A percentile compares a stretch with the other conserved stretches of the same genome.
Conservation (phyloP, 495 filamentous ascomycete species). For the Paragyromitra xinjiangensis region DNA sequence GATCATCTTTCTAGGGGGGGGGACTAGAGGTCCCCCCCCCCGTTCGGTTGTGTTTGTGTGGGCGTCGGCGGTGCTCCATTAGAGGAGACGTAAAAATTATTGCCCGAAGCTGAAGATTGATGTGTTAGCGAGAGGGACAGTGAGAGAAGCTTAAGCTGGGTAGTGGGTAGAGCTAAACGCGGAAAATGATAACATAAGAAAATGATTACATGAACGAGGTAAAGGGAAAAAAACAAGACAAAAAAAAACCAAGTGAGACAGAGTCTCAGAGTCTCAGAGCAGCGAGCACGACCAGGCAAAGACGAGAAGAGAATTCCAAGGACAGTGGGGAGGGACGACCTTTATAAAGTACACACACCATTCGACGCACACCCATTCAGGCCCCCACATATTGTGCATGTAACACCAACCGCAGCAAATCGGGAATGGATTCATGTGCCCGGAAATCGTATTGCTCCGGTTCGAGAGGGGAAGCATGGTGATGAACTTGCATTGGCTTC, state of each 20-base stretch:
- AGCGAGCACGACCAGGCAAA: not conserved
- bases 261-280: not conserved
- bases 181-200: not conserved
- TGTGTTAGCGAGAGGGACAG: not conserved
- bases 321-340: not conserved
- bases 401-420: not conserved
- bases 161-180: not conserved
- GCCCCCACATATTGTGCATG: not conserved
- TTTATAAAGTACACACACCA: not conserved
- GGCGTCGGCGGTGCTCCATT: not conserved
- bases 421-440: not conserved
- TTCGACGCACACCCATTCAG: not conserved
- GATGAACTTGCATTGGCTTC: not conserved
- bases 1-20: not conserved
- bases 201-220: not conserved
- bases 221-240: too few relatives aligned
- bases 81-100: not conserved
- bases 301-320: not conserved
- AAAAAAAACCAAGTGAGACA: too few relatives aligned
- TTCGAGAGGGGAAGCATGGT: not conserved
- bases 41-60: not conserved
- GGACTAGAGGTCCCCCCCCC: not conserved
- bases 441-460: slow-evolving; percentile 6
- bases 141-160: not conserved
- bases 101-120: not conserved